These are phyloP conservation scores for Planoprotostelium fungivorum DNA, from an alignment of 78 protist species.

Conservation along the genomic window DNA sequence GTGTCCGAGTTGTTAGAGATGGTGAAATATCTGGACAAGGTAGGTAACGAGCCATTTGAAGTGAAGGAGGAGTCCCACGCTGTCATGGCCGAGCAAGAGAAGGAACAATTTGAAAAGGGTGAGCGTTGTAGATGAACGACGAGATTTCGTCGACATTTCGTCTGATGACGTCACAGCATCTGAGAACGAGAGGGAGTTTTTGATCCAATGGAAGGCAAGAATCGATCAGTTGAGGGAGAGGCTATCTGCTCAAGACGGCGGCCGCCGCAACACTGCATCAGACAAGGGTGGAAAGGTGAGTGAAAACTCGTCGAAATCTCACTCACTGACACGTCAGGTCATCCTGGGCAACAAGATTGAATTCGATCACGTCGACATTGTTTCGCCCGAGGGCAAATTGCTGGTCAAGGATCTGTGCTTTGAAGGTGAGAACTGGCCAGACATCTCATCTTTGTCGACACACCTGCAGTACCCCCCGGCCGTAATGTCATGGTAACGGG, in stretches of 20 bases:
- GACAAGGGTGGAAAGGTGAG: neutral
- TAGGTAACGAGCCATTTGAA: conserved; percentile 5
- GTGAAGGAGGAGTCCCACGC: neutral
- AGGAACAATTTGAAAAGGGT: neutral
- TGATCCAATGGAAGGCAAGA: neutral
- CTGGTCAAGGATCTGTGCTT: conserved; percentile 38
- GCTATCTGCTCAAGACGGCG: neutral
- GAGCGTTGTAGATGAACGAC: no score
- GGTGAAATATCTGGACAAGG: conserved; percentile 11
- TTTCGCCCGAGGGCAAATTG: conserved; percentile 65
- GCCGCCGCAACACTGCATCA: neutral
- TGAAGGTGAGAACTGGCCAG: conserved; percentile 26
- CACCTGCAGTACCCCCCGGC: conserved; percentile 18
- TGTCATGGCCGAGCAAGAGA: neutral
- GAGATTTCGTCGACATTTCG: neutral
- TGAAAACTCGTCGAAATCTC: neutral
- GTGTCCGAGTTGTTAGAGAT: conserved; percentile 63
- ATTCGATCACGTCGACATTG: conserved; percentile 58
- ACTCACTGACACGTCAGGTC: neutral
- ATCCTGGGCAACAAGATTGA: conserved; percentile 14
- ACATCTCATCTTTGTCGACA: neutral
- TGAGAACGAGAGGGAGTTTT: neutral
- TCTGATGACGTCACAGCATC: neutral
- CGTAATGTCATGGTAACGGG: conserved; percentile 73
- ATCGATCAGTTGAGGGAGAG: neutral